Base-by-base conservation (phyloP, 169 alveolate genomes). In the Plasmodium chabaudi region DNA sequence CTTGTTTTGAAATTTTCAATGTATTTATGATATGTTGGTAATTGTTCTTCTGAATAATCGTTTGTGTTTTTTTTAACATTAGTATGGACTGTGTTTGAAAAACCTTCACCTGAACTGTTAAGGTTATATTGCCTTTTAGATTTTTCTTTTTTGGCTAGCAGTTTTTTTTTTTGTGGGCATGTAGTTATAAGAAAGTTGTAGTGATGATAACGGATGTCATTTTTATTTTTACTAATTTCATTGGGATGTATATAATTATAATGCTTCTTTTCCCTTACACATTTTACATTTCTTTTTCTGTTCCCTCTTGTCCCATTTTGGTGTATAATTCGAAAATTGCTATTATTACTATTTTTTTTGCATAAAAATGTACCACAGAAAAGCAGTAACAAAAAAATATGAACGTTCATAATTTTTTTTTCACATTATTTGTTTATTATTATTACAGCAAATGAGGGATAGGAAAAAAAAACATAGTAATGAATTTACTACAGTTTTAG, bases 21-120 rank as follows among this genome's bases (percentile, higher is more conserved):
- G 9, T 75, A 75, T 56, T 68, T 75, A 27, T 75, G 88, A 55
- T 63, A 75, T n/a, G 88, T 27, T 34, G 88, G 77, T 13, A 68
- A 56, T 53, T 27, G 47, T n/a, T 75, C 75, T 75, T 75, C 88
- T 17, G 68, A 15, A 56, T 75, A 75, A 68, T 75, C 47, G 5
- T 61, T n/a, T 63, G 88, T 75, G 53, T 75, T 75, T 42, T 75
- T 75, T 56, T 75, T 75, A 21, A 75, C 57, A 13, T 75, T 44
- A 44, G 61, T 47, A 44, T 75, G 88, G 13, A 42, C 3, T 17
- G 88, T 75, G 27, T 75, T 75, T 0, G 88, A 60, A 27, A 75
- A 75, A 2, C 88, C 88, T 47, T 63, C 59, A 5, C 74, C 72
- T 47, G 60, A 49, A 42, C 69, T 25, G 57, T 61, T 61, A 13